Evolutionary conservation across 768 basidiomycete species (phyloP).

Genomic region (Auricularia sp.): DNA sequence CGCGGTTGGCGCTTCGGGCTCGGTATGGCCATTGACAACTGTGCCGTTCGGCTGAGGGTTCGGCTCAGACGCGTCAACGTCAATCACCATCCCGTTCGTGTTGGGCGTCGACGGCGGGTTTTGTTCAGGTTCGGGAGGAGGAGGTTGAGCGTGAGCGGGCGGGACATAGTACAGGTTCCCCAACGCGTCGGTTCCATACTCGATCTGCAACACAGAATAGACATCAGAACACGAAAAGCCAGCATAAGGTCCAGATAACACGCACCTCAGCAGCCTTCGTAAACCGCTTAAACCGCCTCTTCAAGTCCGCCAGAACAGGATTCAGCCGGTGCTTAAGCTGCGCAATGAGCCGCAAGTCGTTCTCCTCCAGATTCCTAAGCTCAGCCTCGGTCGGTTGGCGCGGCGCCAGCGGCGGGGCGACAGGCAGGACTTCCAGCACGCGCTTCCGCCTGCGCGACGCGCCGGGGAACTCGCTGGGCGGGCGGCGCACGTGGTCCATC

Average conservation of each 20-base stretch:
- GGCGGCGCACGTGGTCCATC: constrained; percentile 56
- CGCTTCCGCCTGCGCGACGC: constrained; percentile 69
- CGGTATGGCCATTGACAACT: constrained; percentile 29
- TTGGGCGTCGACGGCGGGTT: not conserved
- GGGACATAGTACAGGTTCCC: constrained; percentile 6
- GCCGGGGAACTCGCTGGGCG: constrained; percentile 84
- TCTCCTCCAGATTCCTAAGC: constrained; percentile 71
- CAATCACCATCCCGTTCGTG: not conserved
- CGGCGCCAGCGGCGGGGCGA: constrained; percentile 87
- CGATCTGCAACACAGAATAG: constrained; percentile 42
- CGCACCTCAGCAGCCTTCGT: constrained; percentile 65
- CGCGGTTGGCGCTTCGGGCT: constrained; percentile 12
- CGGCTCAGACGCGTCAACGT: constrained; percentile 16
- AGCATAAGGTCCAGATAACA: too few relatives aligned
- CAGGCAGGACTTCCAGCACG: constrained; percentile 72
- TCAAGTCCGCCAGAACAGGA: constrained; percentile 78
- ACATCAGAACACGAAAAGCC: constrained; percentile 18
- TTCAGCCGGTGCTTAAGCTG: constrained; percentile 86
- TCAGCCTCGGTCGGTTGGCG: constrained; percentile 73
- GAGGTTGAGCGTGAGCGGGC: not conserved
- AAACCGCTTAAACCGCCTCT: constrained; percentile 87
- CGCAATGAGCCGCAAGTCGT: constrained; percentile 66
- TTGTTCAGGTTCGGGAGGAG: not conserved
- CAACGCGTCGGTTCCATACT: constrained; percentile 48
- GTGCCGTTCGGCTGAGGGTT: constrained; percentile 15